A percentile compares a stretch with the other conserved stretches of the same genome.
Conservation (phyloP, 2,329 filamentous ascomycete genomes). For the Colletotrichum sp. region DNA sequence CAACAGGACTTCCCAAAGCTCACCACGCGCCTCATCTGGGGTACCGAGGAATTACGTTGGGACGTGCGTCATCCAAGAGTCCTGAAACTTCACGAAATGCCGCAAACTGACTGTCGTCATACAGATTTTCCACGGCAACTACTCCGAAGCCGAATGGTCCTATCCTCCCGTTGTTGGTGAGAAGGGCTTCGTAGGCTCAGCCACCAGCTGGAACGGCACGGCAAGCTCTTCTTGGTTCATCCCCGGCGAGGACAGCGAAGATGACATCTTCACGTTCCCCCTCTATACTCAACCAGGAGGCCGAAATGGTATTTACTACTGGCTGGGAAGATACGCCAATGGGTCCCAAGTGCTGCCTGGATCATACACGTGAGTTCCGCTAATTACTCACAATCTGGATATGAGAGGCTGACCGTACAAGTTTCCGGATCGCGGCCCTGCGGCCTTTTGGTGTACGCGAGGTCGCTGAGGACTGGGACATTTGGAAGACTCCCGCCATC, state of each 20-base stretch:
- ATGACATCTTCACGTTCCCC: background rate
- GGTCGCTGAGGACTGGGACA: conserved; percentile 25
- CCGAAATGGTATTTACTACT: background rate
- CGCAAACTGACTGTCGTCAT: rapidly evolving
- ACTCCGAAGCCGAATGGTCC: conserved; percentile 42
- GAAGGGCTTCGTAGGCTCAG: conserved; percentile 46
- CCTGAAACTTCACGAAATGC: rapidly evolving
- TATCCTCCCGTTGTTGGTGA: conserved; percentile 44
- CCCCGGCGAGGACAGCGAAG: background rate
- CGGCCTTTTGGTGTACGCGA: conserved; percentile 27
- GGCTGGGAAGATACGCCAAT: background rate
- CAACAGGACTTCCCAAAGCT: conserved; percentile 22
- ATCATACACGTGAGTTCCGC: background rate
- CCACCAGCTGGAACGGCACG: conserved; percentile 31
- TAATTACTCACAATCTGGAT: rapidly evolving
- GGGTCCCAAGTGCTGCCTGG: background rate
- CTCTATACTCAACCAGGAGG: background rate
- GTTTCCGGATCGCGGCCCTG: conserved; percentile 27
- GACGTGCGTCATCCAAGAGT: background rate
- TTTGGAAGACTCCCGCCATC: conserved; percentile 26
- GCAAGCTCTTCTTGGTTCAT: background rate
- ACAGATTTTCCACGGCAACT: conserved; percentile 40
- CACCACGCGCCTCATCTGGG: background rate
- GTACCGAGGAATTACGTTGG: conserved; percentile 29
- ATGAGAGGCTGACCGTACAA: background rate